Evolutionary conservation across 148 eudicot species (phyloP), one percentile per base, ranked within the genome.

Genomic region (Diospyros lotus): DNA sequence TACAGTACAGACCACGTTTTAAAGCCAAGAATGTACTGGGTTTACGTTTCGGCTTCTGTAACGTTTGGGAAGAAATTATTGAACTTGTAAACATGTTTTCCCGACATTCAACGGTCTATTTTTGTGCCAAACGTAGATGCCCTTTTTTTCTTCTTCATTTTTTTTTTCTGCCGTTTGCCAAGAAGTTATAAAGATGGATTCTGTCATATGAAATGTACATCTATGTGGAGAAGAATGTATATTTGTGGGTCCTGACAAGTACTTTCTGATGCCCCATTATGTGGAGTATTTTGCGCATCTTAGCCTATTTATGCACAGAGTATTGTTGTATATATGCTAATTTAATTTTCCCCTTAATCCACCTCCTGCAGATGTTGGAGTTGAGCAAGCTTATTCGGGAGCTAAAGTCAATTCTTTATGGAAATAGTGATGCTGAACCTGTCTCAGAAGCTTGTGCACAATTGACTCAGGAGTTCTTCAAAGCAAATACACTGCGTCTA

Each of bases 391-490:
- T 74, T 65, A 84, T 92, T 45, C 81, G 97, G 62, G 98, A 94
- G 46, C 55, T 94, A 60, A 94, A 94, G 80, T 82, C 80, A 55
- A 80, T 92, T 74, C 90, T 94, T 8, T 94, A 94, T 80, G 98
- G 97, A 42, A 89, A 87, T 67, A 88, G 98, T 80, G 97, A 94
- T 84, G 75, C 93, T 50, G 98, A 94, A 82, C 98, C 98, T 5
- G 91, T 92, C 53, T 79, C 96, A 2, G 98, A 94, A 80, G 91
- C 97, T 76, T 92, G 98, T 83, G 83, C 87, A 55, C 97, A 94
- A 79, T 78, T 94, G 79, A 94, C 97, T 1, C 98, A 94, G 81
- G 98, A 94, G 84, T 90, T 94, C 82, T 92, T 94, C 71, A 89
- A 76, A 55, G 96, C 87, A 75, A 83, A 92, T 77, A 90, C 97